Base-by-base conservation (phyloP, 1,139 yeast species). In the Debaryomyces subglobosus region DNA sequence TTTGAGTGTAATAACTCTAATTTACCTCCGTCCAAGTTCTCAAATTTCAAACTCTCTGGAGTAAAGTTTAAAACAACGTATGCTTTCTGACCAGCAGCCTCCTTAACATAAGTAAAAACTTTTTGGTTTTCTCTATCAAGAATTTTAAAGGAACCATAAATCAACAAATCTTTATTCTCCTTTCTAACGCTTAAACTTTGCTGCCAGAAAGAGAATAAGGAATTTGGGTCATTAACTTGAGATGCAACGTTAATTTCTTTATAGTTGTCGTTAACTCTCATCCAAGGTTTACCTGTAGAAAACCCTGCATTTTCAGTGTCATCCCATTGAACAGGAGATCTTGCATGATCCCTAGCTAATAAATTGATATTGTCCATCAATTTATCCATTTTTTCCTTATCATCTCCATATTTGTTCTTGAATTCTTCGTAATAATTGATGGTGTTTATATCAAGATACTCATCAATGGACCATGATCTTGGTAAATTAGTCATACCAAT, bases 261-360 rank as follows among this genome's bases (percentile, higher is more conserved):
- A 63, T 77, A 81, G 56, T 77, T 75, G 48, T 78, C 82, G 55
- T 78, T 78, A 52, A 78, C 77, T 51, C 74, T 67, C 63, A 77
- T 80, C 86, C 87, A 82, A 23, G 86, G 85, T 51, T 64, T 64
- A 27, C 67, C 77, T 2, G 72, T 63, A 12, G 83, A 63, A 61
- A 82, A 81, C 0, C 86, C 86, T 30, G 70, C 83, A 53, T 72
- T 58, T 10, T 59, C 67, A 2, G 71, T 58, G 43, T 60, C 60
- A 51, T 74, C 77, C 86, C 86, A 82, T 59, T 80, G 86, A 53
- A 82, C 78, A 29, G 86, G 86, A 6, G 84, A 72, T 61, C 86
- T 72, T 5, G 84, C 77, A 55, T 82, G 72, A 58, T 81, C 85
- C 60, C 85, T 70, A 10, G 82, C 78, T 16, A 74, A 51, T 46